Percentiles rank a stretch among this genome's conserved stretches.
phyloP scores from a whole-genome alignment of 352 stramenopile species.

The Pythium apleroticum region DNA sequence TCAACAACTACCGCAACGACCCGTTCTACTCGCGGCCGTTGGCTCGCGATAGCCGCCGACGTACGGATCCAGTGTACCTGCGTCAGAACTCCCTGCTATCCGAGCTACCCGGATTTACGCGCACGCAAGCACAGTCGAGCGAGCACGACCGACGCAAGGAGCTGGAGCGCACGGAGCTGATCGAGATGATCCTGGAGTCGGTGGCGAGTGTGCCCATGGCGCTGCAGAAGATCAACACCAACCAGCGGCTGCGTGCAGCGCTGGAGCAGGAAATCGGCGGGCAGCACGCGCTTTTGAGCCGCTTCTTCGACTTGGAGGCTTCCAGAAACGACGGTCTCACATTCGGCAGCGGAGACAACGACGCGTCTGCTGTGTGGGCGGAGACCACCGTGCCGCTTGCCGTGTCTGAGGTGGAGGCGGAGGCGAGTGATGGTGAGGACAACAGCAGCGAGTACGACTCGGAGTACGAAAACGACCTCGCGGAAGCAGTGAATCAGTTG shows the following conservation, averaged over 20 bases:
- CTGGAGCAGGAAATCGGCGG: conserved; percentile 58
- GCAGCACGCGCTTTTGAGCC: conserved; percentile 46
- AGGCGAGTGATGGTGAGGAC: conserved; percentile 13
- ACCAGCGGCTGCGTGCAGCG: conserved; percentile 58
- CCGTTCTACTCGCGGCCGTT: conserved; percentile 8
- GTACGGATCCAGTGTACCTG: conserved; percentile 13
- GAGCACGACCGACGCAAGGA: conserved; percentile 58
- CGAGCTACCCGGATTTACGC: neutral
- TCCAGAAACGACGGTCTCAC: conserved; percentile 1
- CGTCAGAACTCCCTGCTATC: neutral
- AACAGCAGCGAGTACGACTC: conserved; percentile 57
- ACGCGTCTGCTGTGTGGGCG: conserved; percentile 3
- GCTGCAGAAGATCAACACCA: conserved; percentile 68
- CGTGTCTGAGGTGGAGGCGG: neutral
- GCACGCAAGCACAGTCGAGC: neutral
- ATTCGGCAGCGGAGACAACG: neutral
- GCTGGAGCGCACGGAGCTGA: conserved; percentile 58
- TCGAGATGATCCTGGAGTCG: conserved; percentile 76
- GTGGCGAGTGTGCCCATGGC: conserved; percentile 72
- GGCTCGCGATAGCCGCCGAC: conserved; percentile 9
- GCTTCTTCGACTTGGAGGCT: conserved; percentile 33
- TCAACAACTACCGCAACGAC: conserved; percentile 11
- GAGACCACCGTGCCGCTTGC: neutral
- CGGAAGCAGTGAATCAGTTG: conserved; percentile 64
- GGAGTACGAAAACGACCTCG: conserved; percentile 73